A percentile compares a stretch with the other conserved stretches of the same genome.
Evolutionary conservation across 164 flowering plant species (phyloP).

Genomic region (Dillenia suffruticosa): DNA sequence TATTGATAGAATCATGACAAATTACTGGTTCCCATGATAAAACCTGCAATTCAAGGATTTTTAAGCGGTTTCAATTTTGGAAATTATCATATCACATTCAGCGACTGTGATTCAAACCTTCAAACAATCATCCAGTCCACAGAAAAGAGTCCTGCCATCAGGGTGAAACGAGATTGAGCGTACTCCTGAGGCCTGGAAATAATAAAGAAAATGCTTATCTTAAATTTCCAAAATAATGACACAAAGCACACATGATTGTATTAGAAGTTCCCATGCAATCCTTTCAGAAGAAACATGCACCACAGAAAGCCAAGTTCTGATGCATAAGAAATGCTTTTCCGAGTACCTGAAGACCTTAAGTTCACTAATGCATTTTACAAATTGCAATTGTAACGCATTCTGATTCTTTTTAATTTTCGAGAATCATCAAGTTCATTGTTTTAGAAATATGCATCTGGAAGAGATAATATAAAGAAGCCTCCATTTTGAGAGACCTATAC

Average conservation of each 20-base stretch:
- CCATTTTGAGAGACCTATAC: no score
- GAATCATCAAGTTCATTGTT: no score
- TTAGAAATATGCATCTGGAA: no score
- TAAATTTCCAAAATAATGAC: no score
- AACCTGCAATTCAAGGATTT: slow-evolving; percentile 36
- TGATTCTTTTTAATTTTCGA: no score
- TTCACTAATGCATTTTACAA: no score
- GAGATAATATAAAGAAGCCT: no score
- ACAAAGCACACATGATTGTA: no score
- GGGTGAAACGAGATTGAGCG: slow-evolving; percentile 79
- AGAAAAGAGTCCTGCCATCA: slow-evolving; percentile 79
- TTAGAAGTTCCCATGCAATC: background rate
- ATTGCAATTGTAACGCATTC: no score
- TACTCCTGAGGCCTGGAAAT: slow-evolving; percentile 63
- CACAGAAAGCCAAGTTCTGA: background rate
- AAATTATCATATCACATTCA: slow-evolving; percentile 4
- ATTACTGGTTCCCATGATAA: slow-evolving; percentile 92
- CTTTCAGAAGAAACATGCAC: background rate
- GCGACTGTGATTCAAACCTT: slow-evolving; percentile 41
- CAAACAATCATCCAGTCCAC: slow-evolving; percentile 71
- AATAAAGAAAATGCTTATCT: slow-evolving; percentile 1
- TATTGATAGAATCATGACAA: slow-evolving; percentile 72
- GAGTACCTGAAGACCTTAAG: no score
- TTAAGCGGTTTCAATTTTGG: background rate
- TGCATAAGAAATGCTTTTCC: background rate